Base-by-base conservation (phyloP, 2,329 filamentous ascomycete genomes). In the Plectosphaerella plurivora region DNA sequence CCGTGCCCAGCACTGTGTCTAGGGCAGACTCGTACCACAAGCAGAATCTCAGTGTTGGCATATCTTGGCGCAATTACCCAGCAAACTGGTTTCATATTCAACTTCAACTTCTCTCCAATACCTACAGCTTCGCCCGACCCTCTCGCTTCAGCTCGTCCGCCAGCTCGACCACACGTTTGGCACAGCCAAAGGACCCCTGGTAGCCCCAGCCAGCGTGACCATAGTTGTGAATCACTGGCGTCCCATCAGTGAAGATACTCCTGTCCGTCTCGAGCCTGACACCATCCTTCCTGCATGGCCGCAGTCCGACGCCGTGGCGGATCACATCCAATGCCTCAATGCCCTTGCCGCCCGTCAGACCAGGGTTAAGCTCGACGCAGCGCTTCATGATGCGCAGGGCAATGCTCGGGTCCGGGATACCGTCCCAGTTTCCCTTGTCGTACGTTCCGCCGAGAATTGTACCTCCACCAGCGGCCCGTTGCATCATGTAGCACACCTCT, bases 401-500 rank as follows among this genome's bases (percentile, higher is more conserved):
- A n/a, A 91, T 76, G 63, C 89, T 90, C 0, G 87, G 86, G 61
- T 96, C 91, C 1, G 87, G 84, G 58, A 86, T 79, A 37, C 84
- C 80, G 59, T 94, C 88, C 90, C 90, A 96, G 62, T 85, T 87
- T 25, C 84, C 79, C 61, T 87, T 82, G 66, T 91, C 86, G 62
- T 95, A 89, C 46, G 86, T 93, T 3, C 92, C 92, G n/a, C 91
- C 92, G 3, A 96, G 73, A 42, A 96, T 78, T 0, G 89, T 94
- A 11, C 92, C 92, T 18, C 91, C 92, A n/a, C 81, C 81, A 0
- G 78, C 79, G 1, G 91, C 89, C 25, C 92, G 81, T 62, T 84
- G 84, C 91, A 97, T 96, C 47, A 88, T 78, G 66, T 97, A 97
- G 53, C 82, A 74, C 5, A 86, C 73, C 68, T 96, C 91, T 35